A percentile compares a stretch with the other conserved stretches of the same genome.
Evolutionary conservation across 352 stramenopile genomes (phyloP).

Genomic region (Phytophthora uliginosa): DNA sequence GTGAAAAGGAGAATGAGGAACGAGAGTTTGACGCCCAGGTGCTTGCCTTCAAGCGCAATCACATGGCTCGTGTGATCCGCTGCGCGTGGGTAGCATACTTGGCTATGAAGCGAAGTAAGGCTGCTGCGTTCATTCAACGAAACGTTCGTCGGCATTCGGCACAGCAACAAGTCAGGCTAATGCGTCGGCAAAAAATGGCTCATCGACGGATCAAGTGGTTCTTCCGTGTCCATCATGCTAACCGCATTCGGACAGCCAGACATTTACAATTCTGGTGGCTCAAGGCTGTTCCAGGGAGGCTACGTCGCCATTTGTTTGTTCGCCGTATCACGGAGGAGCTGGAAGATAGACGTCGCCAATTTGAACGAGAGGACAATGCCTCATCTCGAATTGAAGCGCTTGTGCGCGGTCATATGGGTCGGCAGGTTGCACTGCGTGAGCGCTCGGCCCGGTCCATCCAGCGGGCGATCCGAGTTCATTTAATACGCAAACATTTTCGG

Average conservation of each 20-base stretch:
- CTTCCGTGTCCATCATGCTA: conserved; percentile 62
- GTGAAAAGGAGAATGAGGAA: conserved; percentile 78
- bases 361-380: conserved; percentile 38
- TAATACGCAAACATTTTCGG: conserved; percentile 51
- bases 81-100: conserved; percentile 48
- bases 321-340: conserved; percentile 24
- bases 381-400: conserved; percentile 65
- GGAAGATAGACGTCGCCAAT: conserved; percentile 22
- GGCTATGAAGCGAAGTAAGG: conserved; percentile 25
- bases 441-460: conserved; percentile 63
- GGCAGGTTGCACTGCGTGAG: conserved; percentile 46
- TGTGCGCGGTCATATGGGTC: conserved; percentile 55
- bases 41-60: conserved; percentile 48
- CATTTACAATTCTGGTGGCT: conserved; percentile 85
- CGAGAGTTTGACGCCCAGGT: conserved; percentile 52
- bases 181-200: conserved; percentile 53
- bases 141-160: conserved; percentile 41
- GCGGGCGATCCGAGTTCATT: conserved; percentile 41
- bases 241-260: conserved; percentile 45
- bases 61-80: conserved; percentile 59
- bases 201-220: conserved; percentile 88
- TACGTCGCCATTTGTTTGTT: conserved; percentile 54
- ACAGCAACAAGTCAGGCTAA: conserved; percentile 38
- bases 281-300: conserved; percentile 51
- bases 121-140: conserved; percentile 60